phyloP scores from a whole-genome alignment of 352 stramenopile genomes.

The Phytophthora hibernalis region DNA sequence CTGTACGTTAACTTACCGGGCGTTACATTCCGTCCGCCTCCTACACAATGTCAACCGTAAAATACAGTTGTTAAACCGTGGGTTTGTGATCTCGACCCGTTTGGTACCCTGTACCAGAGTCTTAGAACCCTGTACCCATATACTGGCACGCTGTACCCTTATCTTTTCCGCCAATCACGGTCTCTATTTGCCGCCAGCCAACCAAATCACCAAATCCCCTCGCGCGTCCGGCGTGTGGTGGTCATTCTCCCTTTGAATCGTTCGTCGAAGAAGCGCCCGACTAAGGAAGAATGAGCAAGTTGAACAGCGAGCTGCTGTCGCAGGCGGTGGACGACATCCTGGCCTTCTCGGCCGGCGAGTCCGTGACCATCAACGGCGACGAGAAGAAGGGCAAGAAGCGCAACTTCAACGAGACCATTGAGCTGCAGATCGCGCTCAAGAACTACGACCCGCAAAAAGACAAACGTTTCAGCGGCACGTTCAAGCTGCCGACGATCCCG shows the following conservation, averaged over 20 bases:
- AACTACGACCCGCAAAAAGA: conserved; percentile 99
- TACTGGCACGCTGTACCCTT: neutral
- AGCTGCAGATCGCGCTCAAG: conserved; percentile 99
- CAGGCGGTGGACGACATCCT: conserved; percentile 97
- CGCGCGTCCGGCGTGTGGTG: neutral
- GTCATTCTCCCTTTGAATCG: conserved; percentile 84
- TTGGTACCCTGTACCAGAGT: no score
- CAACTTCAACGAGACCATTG: conserved; percentile 99
- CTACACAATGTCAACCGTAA: no score
- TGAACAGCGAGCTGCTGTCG: conserved; percentile 97
- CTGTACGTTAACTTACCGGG: neutral
- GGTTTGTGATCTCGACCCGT: no score
- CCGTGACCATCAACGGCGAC: conserved; percentile 90
- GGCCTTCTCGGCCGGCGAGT: conserved; percentile 95
- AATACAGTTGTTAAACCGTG: no score
- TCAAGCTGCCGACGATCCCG: conserved; percentile 97
- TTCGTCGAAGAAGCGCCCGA: conserved; percentile 76
- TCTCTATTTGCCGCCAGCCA: conserved; percentile 8
- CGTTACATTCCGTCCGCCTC: no score
- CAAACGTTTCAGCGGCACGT: conserved; percentile 99
- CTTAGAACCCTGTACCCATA: no score
- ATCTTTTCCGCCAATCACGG: no score
- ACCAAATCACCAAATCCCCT: conserved; percentile 11
- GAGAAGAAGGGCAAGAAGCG: conserved; percentile 99
- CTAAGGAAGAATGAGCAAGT: conserved; percentile 92